These are phyloP conservation scores for Irpex sp. DNA, from an alignment of 1,284 basidiomycete species.

Conservation along the genomic window DNA sequence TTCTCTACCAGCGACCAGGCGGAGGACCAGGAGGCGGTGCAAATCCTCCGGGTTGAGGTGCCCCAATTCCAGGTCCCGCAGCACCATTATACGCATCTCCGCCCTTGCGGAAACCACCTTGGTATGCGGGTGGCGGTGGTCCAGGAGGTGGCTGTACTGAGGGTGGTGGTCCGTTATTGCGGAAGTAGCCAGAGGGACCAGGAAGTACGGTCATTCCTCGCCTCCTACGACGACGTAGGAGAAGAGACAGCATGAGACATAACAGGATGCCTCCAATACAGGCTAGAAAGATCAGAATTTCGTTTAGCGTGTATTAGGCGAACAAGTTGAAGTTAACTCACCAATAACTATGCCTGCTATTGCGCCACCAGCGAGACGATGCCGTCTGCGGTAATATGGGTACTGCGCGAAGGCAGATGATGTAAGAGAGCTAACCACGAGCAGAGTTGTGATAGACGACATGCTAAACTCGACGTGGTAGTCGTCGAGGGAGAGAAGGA, in stretches of 20 bases:
- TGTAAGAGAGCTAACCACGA: background rate
- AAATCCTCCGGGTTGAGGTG: conserved; percentile 13
- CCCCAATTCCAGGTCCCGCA: background rate
- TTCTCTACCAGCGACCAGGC: background rate
- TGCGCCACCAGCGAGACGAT: conserved; percentile 9
- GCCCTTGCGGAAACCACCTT: background rate
- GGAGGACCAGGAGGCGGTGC: conserved; percentile 15
- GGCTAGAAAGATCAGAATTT: conserved; percentile 2
- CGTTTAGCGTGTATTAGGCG: no score
- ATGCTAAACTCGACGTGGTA: background rate
- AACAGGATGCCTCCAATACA: conserved; percentile 9
- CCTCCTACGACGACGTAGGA: conserved; percentile 5
- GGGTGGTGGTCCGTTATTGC: background rate
- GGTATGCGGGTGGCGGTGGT: conserved; percentile 12
- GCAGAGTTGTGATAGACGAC: conserved; percentile 3
- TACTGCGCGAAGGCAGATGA: conserved; percentile 9
- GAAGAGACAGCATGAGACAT: background rate
- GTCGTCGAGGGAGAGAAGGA: background rate
- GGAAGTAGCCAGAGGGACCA: conserved; percentile 4
- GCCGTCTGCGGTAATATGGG: background rate
- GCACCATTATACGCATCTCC: background rate
- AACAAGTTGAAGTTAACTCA: background rate
- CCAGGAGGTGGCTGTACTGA: background rate
- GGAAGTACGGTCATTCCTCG: conserved; percentile 7
- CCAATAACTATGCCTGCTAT: conserved; percentile 17